Percentiles rank a stretch among this genome's conserved stretches.
These are phyloP conservation scores for Phaffia australis DNA, from an alignment of 768 basidiomycete species.

Conservation along the genomic window DNA sequence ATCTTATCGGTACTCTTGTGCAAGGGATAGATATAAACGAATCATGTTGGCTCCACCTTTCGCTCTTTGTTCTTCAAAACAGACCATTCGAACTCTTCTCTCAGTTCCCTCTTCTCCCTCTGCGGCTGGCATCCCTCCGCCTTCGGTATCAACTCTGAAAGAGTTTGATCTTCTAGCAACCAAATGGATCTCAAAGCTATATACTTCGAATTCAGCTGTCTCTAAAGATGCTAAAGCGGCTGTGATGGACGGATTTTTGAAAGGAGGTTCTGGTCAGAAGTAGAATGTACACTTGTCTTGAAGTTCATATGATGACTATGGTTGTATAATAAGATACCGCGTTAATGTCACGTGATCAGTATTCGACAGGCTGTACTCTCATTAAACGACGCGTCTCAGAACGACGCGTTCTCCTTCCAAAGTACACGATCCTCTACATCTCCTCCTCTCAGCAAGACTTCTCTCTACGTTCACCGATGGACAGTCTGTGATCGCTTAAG, in stretches of 20 bases:
- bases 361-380: too few species aligned
- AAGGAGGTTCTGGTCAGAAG: background rate
- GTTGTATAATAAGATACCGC: too few species aligned
- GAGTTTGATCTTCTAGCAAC: constrained; percentile 61
- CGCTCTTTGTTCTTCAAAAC: background rate
- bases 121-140: constrained; percentile 31
- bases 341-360: too few species aligned
- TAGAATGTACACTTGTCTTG: too few species aligned
- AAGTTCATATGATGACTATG: too few species aligned
- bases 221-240: constrained; percentile 1
- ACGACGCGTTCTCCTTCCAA: too few species aligned
- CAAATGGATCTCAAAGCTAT: constrained; percentile 55
- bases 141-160: constrained; percentile 45
- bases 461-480: too few species aligned
- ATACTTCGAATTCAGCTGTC: constrained; percentile 32
- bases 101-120: constrained; percentile 33
- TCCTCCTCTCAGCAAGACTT: too few species aligned
- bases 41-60: background rate
- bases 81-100: constrained; percentile 8
- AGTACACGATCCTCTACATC: too few species aligned
- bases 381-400: too few species aligned
- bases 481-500: too few species aligned
- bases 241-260: constrained; percentile 9
- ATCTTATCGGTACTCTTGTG: background rate
- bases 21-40: background rate